These are phyloP conservation scores for Gomphus sp. DNA, from an alignment of 1,284 basidiomycete genomes.

Conservation along the genomic window DNA sequence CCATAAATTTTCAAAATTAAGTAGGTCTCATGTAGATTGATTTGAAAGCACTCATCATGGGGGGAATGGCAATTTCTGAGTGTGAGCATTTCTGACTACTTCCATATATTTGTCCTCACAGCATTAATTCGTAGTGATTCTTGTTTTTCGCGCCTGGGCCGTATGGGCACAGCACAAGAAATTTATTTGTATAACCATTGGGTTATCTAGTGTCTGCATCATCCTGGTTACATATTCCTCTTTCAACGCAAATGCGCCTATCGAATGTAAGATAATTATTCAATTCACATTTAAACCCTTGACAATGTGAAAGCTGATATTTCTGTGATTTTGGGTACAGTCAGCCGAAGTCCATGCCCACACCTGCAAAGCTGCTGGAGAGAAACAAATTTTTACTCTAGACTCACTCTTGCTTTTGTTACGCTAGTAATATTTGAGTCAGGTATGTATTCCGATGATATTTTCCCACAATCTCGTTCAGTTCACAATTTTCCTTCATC, in stretches of 20 bases:
- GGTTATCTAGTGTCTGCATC: no score
- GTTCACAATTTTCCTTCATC: neutral
- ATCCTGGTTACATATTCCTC: no score
- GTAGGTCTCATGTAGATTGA: no score
- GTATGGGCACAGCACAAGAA: neutral
- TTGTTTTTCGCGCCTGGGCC: constrained; percentile 1
- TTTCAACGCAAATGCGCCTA: no score
- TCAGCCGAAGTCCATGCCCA: neutral
- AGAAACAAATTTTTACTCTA: neutral
- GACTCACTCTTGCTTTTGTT: neutral
- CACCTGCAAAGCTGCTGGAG: neutral
- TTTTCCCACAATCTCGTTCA: neutral
- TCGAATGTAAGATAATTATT: no score
- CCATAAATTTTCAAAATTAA: no score
- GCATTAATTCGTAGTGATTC: neutral
- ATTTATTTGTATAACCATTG: no score
- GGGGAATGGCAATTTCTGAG: neutral
- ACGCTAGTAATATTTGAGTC: constrained; percentile 2
- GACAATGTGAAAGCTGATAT: neutral
- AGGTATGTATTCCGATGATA: neutral
- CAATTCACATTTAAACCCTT: no score
- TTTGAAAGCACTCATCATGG: neutral
- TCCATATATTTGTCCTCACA: no score
- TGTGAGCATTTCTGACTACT: neutral
- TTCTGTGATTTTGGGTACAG: neutral